A percentile compares a stretch with the other conserved stretches of the same genome.
Evolutionary conservation across 2,329 filamentous ascomycete species (phyloP).

Genomic region (Fusarium sororula): DNA sequence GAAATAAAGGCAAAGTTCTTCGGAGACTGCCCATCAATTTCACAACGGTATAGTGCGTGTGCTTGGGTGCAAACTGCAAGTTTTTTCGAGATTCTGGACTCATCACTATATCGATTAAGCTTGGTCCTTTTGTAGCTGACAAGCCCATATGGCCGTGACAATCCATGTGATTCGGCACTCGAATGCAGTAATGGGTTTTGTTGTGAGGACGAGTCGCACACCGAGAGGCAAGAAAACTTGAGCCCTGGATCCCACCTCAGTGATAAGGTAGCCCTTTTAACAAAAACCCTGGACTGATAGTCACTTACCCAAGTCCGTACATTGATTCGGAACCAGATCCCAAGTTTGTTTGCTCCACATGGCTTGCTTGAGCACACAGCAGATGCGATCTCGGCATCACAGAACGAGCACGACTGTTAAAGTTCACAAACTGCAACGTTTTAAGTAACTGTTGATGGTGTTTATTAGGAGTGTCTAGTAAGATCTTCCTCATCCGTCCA

Average conservation of each 20-base stretch:
- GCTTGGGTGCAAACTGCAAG: not conserved
- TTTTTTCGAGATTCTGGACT: not conserved
- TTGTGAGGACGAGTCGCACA: not conserved
- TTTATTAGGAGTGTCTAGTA: constrained; percentile 19
- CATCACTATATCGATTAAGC: not conserved
- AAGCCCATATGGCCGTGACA: not conserved
- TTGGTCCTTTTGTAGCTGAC: not conserved
- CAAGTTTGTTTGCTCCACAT: not conserved
- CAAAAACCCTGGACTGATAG: not conserved
- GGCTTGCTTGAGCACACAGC: not conserved
- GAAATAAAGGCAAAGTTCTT: not conserved
- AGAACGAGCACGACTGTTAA: not conserved
- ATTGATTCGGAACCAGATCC: not conserved
- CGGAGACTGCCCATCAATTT: not conserved
- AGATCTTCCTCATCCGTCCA: constrained; percentile 15
- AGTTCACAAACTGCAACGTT: not conserved
- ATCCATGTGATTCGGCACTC: not conserved
- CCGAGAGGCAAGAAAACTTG: not conserved
- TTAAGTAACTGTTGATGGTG: not conserved
- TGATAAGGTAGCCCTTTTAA: too few species aligned
- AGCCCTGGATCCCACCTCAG: not conserved
- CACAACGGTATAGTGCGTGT: not conserved
- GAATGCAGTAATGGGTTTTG: not conserved
- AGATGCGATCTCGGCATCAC: not conserved
- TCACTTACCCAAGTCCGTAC: not conserved